These are phyloP conservation scores for Bertia moriformis DNA, from an alignment of 2,329 filamentous ascomycete genomes.

Conservation along the genomic window DNA sequence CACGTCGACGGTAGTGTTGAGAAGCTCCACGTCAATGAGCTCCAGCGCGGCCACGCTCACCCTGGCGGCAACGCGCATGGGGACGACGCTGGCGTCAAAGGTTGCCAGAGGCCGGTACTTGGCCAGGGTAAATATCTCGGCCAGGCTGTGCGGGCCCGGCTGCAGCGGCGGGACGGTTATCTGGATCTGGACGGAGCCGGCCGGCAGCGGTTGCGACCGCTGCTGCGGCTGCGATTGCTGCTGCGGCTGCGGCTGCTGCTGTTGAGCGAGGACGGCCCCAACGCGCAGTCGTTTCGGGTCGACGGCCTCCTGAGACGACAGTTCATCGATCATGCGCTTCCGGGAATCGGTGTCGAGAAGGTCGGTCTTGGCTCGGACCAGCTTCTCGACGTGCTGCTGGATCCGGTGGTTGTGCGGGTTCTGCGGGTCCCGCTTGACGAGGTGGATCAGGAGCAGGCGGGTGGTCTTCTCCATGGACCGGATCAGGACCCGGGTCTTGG, in stretches of 20 bases:
- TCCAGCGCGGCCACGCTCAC: slow-evolving; percentile 70
- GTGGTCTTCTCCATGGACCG: slow-evolving; percentile 93
- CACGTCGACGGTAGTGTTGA: slow-evolving; percentile 64
- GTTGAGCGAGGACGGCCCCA: slow-evolving; percentile 35
- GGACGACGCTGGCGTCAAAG: slow-evolving; percentile 73
- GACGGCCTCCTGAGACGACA: slow-evolving; percentile 55
- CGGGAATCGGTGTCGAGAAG: slow-evolving; percentile 64
- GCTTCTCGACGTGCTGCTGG: slow-evolving; percentile 72
- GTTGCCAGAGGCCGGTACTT: slow-evolving; percentile 57
- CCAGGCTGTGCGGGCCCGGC: slow-evolving; percentile 63
- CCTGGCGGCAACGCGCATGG: slow-evolving; percentile 59
- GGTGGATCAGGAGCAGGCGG: slow-evolving; percentile 67
- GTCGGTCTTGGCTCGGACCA: slow-evolving; percentile 65
- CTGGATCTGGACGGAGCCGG: slow-evolving; percentile 13
- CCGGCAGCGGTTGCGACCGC: no score
- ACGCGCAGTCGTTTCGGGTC: slow-evolving; percentile 77
- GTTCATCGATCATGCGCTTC: slow-evolving; percentile 58
- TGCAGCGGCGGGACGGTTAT: slow-evolving; percentile 55
- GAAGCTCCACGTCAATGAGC: slow-evolving; percentile 50
- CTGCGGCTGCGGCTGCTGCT: slow-evolving; percentile 29
- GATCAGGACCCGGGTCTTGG: slow-evolving; percentile 67
- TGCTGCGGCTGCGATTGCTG: no score
- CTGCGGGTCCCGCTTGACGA: slow-evolving; percentile 66
- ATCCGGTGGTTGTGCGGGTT: slow-evolving; percentile 65
- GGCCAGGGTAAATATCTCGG: slow-evolving; percentile 77